Percentiles rank a stretch among this genome's conserved stretches.
These are phyloP conservation scores for Cinchona pubescens DNA, from an alignment of 257 asterid species.

Conservation along the genomic window DNA sequence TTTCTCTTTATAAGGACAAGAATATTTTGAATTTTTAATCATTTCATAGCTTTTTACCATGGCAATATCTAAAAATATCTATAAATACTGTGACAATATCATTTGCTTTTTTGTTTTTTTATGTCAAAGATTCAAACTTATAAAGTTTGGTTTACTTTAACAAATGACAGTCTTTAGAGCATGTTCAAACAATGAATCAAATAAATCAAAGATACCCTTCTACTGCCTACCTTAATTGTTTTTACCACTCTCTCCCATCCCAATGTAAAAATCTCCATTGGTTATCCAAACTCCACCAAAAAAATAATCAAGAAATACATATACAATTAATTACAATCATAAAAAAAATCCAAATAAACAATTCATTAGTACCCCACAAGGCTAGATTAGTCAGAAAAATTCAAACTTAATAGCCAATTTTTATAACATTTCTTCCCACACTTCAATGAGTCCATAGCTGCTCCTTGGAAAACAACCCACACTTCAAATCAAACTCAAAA, in stretches of 20 bases:
- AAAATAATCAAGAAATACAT: constrained; percentile 8
- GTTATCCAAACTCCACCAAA: constrained; percentile 10
- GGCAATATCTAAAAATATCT: too few relatives aligned
- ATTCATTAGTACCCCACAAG: constrained; percentile 6
- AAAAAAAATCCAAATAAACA: not conserved
- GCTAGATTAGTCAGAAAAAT: constrained; percentile 33
- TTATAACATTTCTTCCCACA: not conserved
- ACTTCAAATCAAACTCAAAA: constrained; percentile 35
- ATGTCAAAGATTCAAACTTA: too few relatives aligned
- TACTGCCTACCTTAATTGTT: too few relatives aligned
- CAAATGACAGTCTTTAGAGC: constrained; percentile 22
- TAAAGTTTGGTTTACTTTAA: not conserved
- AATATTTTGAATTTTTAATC: too few relatives aligned
- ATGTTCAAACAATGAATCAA: constrained; percentile 31
- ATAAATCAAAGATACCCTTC: constrained; percentile 28
- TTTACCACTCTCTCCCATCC: constrained; percentile 37
- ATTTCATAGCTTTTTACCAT: too few relatives aligned
- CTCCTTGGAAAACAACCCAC: constrained; percentile 43
- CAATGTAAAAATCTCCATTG: constrained; percentile 26
- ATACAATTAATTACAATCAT: constrained; percentile 13
- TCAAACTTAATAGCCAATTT: constrained; percentile 35
- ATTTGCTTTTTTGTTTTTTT: too few relatives aligned
- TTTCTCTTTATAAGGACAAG: too few relatives aligned
- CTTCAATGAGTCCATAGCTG: constrained; percentile 19
- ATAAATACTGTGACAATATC: too few relatives aligned